A percentile compares a stretch with the other conserved stretches of the same genome.
Evolutionary conservation across 495 filamentous ascomycete genomes (phyloP).

Genomic region (Daldinia concentrica): DNA sequence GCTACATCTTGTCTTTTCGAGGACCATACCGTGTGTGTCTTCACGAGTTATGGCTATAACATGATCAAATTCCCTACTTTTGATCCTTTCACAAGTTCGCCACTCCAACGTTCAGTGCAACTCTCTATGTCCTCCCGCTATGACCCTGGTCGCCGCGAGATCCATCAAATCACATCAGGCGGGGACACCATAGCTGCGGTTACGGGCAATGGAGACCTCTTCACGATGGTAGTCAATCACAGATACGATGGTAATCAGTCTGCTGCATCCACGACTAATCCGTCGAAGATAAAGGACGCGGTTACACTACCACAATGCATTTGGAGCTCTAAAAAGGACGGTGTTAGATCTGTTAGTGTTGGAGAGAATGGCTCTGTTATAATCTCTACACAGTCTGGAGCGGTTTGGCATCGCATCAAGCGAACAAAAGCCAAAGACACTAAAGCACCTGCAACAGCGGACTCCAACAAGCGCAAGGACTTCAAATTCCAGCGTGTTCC

Average conservation of each 20-base stretch:
- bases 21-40: constrained; percentile 89
- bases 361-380: constrained; percentile 96
- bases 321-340: constrained; percentile 88
- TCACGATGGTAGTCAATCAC: constrained; percentile 76
- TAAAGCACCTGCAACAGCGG: constrained; percentile 57
- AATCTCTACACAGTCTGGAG: constrained; percentile 88
- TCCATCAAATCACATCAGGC: constrained; percentile 79
- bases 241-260: constrained; percentile 67
- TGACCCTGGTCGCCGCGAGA: constrained; percentile 67
- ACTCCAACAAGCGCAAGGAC: constrained; percentile 70
- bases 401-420: constrained; percentile 87
- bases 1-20: constrained; percentile 87
- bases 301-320: constrained; percentile 77
- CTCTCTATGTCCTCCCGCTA: constrained; percentile 72
- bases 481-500: constrained; percentile 94
- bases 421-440: constrained; percentile 81
- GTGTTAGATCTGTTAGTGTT: constrained; percentile 84
- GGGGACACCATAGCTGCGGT: constrained; percentile 91
- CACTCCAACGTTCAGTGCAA: constrained; percentile 65
- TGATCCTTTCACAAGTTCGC: constrained; percentile 71
- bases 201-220: constrained; percentile 84
- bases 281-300: constrained; percentile 81
- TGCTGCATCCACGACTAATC: constrained; percentile 84
- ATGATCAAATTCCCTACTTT: constrained; percentile 79
- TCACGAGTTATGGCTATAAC: constrained; percentile 92